Conservation (phyloP, 441 rosid species). For the Lepidium campestre region DNA sequence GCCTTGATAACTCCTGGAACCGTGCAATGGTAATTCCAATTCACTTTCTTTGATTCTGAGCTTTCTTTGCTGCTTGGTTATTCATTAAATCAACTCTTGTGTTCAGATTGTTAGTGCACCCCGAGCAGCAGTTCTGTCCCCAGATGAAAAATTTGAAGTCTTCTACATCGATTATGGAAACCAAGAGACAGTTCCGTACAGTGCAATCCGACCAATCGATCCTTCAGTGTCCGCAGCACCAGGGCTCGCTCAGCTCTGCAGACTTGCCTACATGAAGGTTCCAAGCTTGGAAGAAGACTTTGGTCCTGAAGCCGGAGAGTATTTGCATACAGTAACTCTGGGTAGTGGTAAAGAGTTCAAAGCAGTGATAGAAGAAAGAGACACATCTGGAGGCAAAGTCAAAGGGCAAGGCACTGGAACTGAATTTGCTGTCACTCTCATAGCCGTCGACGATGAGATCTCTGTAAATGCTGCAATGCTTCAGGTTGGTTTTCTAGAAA, state of each 20-base stretch:
- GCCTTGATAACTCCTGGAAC: constrained; percentile 93
- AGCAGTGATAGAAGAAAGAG: constrained; percentile 85
- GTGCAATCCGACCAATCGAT: constrained; percentile 65
- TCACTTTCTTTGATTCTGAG: not conserved
- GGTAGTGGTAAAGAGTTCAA: constrained; percentile 61
- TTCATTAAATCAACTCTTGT: not conserved
- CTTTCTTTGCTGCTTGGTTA: not conserved
- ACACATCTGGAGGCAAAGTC: constrained; percentile 80
- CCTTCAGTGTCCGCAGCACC: constrained; percentile 64
- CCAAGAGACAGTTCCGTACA: constrained; percentile 75
- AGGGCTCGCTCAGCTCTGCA: constrained; percentile 86
- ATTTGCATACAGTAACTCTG: constrained; percentile 51
- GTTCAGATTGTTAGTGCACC: constrained; percentile 82
- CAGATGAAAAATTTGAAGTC: constrained; percentile 76
- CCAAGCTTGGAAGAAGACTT: constrained; percentile 80
- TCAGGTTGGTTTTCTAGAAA: constrained; percentile 43
- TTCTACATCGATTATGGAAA: constrained; percentile 96
- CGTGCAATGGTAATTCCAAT: constrained; percentile 70
- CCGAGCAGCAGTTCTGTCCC: constrained; percentile 63
- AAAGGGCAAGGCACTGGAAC: constrained; percentile 97
- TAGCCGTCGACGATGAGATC: constrained; percentile 72
- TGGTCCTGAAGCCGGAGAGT: constrained; percentile 83
- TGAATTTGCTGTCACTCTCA: constrained; percentile 57
- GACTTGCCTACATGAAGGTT: constrained; percentile 85
- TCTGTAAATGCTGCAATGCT: constrained; percentile 84